Evolutionary conservation across 2,329 filamentous ascomycete genomes (phyloP), one percentile per base, ranked within the genome.

Genomic region (Paramyrothecium roridum): DNA sequence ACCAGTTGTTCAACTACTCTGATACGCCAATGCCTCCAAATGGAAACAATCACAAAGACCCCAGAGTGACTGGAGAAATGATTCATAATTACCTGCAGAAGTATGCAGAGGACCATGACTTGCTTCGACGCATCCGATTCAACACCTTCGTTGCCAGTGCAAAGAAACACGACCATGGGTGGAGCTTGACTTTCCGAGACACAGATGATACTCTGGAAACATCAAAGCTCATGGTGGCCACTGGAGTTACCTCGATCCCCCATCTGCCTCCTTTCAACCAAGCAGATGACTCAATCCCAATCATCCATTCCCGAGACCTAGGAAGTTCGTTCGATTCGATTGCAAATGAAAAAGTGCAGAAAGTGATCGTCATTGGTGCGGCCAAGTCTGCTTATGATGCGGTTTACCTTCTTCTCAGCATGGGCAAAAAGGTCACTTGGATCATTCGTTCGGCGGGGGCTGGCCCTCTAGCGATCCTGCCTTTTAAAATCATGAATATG

Each of bases 321-420:
- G 46, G 46, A 20, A 48, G 20, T 6, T 48, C 46, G 12, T 48
- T 20, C 20, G n/a, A 48, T 7, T 3, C 17, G 12, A 16, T 48
- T 2, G 52, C 17, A 12, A 22, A 33, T 17, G 43, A 48, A 4
- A 20, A 23, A n/a, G 22, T 48, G 3, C 23, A 53, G 43, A 23
- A 43, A 10, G 52, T 48, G 12, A 23, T 48, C 16, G 40, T 53
- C 43, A 19, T 53, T 21, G 52, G 52, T 17, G 52, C 52, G 12
- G 52, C 52, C 23, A 53, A 53, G 22, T 53, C 52, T 17, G 52
- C 52, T 23, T 53, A 53, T 26, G 52, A 53, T 37, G 52, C 52
- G 20, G 52, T 48, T 2, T 53, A 53, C 40, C 52, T 53, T 10
- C 43, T 53, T 7, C 40, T 47, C 17, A 48, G 2, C 1, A 48